Percentiles rank a stretch among this genome's conserved stretches.
phyloP scores from a whole-genome alignment of 1,139 yeast species.

The Suhomyces atakaporum region DNA sequence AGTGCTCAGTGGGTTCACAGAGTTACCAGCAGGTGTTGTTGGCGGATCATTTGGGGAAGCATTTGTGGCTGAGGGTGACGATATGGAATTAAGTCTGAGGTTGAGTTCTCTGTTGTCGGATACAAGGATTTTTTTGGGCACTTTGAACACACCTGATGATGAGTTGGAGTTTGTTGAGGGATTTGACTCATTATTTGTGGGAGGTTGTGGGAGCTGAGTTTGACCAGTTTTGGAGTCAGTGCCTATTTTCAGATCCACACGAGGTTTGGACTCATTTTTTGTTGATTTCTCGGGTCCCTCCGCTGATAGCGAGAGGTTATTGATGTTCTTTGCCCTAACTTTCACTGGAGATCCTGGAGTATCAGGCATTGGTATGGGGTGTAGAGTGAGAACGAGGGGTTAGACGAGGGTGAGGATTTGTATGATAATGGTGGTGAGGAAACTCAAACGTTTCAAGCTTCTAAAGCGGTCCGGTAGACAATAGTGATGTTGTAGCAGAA shows the following conservation, averaged over 20 bases:
- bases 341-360: slow-evolving; percentile 5
- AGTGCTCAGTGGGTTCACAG: not conserved
- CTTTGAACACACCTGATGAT: slow-evolving; percentile 18
- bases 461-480: no score
- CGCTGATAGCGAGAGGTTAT: slow-evolving; percentile 2
- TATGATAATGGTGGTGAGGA: not conserved
- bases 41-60: slow-evolving; percentile 6
- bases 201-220: slow-evolving; percentile 1
- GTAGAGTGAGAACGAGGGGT: not conserved
- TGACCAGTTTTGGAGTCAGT: not conserved
- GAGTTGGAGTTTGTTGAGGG: slow-evolving; percentile 2
- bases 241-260: not conserved
- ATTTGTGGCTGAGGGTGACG: slow-evolving; percentile 4
- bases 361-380: slow-evolving; percentile 4
- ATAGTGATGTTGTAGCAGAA: no score
- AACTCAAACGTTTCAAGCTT: no score
- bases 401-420: not conserved
- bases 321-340: slow-evolving; percentile 5
- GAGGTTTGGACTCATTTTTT: slow-evolving; percentile 2
- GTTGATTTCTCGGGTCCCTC: slow-evolving; percentile 3
- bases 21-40: not conserved
- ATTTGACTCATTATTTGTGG: not conserved
- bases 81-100: slow-evolving; percentile 9
- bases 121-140: slow-evolving; percentile 20
- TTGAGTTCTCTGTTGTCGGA: slow-evolving; percentile 16